Percentiles rank a stretch among this genome's conserved stretches.
Evolutionary conservation across 805 yeast species (phyloP).

Genomic region (Lachancea nothofagi): DNA sequence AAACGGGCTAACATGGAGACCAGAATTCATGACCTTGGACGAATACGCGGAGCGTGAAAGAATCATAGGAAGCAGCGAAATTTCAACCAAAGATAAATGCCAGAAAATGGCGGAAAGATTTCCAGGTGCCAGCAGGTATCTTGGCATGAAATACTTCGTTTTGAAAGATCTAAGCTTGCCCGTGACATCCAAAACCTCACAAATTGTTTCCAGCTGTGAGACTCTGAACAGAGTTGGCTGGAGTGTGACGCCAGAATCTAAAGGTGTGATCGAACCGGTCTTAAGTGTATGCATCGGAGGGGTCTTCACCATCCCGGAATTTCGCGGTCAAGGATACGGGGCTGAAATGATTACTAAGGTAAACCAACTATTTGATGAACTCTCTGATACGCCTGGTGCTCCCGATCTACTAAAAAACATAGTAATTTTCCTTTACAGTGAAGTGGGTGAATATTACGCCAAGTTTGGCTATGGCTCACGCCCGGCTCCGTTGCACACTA

Average conservation of each 20-base stretch:
- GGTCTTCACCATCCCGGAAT: slow-evolving; percentile 46
- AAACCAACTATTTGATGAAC: slow-evolving; percentile 32
- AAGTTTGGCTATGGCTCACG: slow-evolving; percentile 52
- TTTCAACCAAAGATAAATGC: slow-evolving; percentile 20
- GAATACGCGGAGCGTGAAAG: slow-evolving; percentile 37
- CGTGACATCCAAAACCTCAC: slow-evolving; percentile 24
- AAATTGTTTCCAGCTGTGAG: slow-evolving; percentile 40
- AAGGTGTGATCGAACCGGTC: slow-evolving; percentile 28
- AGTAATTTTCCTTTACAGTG: slow-evolving; percentile 57
- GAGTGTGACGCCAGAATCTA: slow-evolving; percentile 22
- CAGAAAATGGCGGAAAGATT: slow-evolving; percentile 13
- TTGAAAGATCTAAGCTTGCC: slow-evolving; percentile 26
- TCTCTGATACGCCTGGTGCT: slow-evolving; percentile 17
- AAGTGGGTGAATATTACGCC: slow-evolving; percentile 61
- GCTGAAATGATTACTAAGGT: slow-evolving; percentile 39
- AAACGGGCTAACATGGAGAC: slow-evolving; percentile 35
- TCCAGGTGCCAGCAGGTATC: slow-evolving; percentile 19
- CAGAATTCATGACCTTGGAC: slow-evolving; percentile 27
- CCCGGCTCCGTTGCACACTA: slow-evolving; percentile 36
- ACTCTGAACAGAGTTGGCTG: slow-evolving; percentile 37
- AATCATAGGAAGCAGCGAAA: slow-evolving; percentile 27
- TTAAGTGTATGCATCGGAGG: slow-evolving; percentile 48
- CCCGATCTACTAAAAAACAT: slow-evolving; percentile 29
- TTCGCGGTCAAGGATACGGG: slow-evolving; percentile 55
- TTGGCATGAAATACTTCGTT: slow-evolving; percentile 36